A percentile compares a stretch with the other conserved stretches of the same genome.
These are phyloP conservation scores for Kwoniella europaea DNA, from an alignment of 768 basidiomycete genomes.

Conservation along the genomic window DNA sequence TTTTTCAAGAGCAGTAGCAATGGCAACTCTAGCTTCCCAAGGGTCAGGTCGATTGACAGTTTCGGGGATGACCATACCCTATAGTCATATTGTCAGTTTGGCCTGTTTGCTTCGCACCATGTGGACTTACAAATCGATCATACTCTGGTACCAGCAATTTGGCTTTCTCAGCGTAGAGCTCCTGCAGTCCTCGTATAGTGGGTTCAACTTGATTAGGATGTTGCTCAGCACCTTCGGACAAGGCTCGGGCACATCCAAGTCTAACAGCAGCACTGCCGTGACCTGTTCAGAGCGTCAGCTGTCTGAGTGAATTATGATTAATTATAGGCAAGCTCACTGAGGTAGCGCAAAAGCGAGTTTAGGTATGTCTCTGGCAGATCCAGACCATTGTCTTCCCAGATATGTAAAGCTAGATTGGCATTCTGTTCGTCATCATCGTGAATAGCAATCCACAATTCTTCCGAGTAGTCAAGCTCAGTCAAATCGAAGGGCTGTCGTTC, in stretches of 20 bases:
- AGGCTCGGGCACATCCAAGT: conserved; percentile 69
- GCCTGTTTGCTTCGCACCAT: background rate
- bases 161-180: conserved; percentile 84
- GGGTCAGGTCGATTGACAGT: conserved; percentile 88
- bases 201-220: conserved; percentile 68
- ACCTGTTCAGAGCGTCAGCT: conserved; percentile 60
- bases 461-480: conserved; percentile 91
- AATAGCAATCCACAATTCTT: conserved; percentile 81
- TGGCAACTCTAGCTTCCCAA: conserved; percentile 79
- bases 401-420: conserved; percentile 72
- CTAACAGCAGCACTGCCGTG: conserved; percentile 84
- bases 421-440: conserved; percentile 93
- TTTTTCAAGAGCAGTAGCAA: conserved; percentile 70
- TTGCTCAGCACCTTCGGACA: conserved; percentile 76
- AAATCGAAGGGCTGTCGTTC: conserved; percentile 79
- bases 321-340: conserved; percentile 64
- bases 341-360: conserved; percentile 66
- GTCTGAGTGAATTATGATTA: background rate
- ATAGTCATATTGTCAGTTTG: background rate
- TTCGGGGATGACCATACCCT: conserved; percentile 92
- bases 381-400: conserved; percentile 96
- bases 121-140: conserved; percentile 77
- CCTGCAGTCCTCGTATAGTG: conserved; percentile 64
- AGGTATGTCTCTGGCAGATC: conserved; percentile 77
- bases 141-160: conserved; percentile 88